These are phyloP conservation scores for Pouteria glomerata DNA, from an alignment of 148 eudicot species.

Conservation along the genomic window DNA sequence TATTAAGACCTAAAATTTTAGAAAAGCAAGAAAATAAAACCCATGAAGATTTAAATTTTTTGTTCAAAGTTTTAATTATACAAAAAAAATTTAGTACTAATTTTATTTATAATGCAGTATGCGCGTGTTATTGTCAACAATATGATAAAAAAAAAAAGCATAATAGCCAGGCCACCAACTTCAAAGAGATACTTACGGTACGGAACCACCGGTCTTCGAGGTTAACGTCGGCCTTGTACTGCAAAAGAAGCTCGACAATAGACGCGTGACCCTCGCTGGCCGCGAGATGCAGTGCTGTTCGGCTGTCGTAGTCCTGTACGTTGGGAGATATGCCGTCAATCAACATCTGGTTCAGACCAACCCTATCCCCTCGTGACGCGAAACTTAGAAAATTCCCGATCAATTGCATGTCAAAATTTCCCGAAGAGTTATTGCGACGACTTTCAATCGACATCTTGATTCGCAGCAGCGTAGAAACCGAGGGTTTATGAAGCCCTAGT, in stretches of 20 bases:
- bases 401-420: constrained; percentile 30
- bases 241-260: constrained; percentile 37
- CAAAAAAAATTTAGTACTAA: too few species aligned
- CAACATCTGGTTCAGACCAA: constrained; percentile 37
- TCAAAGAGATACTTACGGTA: constrained; percentile 20
- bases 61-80: too few species aligned
- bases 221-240: constrained; percentile 34
- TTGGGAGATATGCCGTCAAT: constrained; percentile 31
- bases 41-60: too few species aligned
- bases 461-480: not conserved
- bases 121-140: not conserved
- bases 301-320: constrained; percentile 39
- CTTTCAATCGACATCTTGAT: not conserved
- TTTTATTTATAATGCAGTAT: too few species aligned
- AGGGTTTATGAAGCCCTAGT: not conserved
- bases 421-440: not conserved
- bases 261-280: constrained; percentile 44
- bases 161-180: not conserved
- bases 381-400: constrained; percentile 37
- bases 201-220: constrained; percentile 37
- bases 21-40: too few species aligned
- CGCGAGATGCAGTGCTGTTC: constrained; percentile 41
- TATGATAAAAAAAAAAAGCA: not conserved
- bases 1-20: too few species aligned
- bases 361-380: constrained; percentile 39